Evolutionary conservation across 805 yeast species (phyloP).

Genomic region (Suhomyces vadensis): DNA sequence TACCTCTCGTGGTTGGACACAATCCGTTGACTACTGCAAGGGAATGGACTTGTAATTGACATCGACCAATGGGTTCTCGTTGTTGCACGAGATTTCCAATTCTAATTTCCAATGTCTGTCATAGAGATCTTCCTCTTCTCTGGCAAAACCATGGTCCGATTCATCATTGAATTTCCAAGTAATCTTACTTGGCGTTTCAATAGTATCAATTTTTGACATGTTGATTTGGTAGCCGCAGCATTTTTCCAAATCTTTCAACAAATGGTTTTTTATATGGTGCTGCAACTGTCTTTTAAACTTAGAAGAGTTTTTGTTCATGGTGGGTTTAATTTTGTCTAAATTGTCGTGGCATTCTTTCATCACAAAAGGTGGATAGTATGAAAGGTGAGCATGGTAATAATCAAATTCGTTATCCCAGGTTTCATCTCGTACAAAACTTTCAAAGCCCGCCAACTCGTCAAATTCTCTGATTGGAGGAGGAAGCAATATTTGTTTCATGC

Average conservation of each 20-base stretch:
- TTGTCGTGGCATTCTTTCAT: conserved; percentile 65
- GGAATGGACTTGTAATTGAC: conserved; percentile 66
- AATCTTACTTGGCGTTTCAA: conserved; percentile 52
- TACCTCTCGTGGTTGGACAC: too few species aligned
- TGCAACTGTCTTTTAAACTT: conserved; percentile 73
- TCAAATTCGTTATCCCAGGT: conserved; percentile 77
- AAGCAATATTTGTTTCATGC: conserved; percentile 25
- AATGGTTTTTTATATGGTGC: conserved; percentile 72
- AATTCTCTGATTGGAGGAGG: conserved; percentile 52
- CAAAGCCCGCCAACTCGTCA: conserved; percentile 64
- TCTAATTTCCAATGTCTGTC: conserved; percentile 65
- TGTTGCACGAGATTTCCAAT: conserved; percentile 64
- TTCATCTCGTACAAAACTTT: conserved; percentile 65
- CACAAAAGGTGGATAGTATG: conserved; percentile 74
- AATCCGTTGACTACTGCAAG: conserved; percentile 11
- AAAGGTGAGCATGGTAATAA: conserved; percentile 63
- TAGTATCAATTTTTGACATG: conserved; percentile 48
- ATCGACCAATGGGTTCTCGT: conserved; percentile 64
- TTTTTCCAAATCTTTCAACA: conserved; percentile 62
- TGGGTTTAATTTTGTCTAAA: conserved; percentile 69
- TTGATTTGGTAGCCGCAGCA: conserved; percentile 60
- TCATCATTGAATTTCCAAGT: conserved; percentile 66
- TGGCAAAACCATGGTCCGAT: conserved; percentile 54
- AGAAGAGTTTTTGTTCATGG: conserved; percentile 68
- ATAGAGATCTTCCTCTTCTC: conserved; percentile 41